A percentile compares a stretch with the other conserved stretches of the same genome.
Evolutionary conservation across 192 early-diverging fungal species (phyloP).

Genomic region (Pilobolus umbonatus): DNA sequence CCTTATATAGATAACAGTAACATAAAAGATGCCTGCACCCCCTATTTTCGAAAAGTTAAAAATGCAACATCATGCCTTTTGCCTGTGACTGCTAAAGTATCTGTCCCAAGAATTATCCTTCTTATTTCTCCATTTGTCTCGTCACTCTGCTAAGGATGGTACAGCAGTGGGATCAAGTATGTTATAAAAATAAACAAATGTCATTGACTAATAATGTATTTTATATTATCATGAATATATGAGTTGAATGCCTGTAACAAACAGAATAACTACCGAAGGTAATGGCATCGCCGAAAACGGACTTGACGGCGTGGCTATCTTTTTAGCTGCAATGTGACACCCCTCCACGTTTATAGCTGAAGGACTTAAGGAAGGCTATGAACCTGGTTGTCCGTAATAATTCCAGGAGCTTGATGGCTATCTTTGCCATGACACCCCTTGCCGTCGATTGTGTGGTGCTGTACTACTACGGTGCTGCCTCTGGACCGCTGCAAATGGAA

Average conservation of each 20-base stretch:
- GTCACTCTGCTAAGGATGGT: neutral
- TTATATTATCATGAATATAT: conserved; percentile 6
- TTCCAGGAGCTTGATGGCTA: conserved; percentile 11
- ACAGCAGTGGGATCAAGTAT: conserved; percentile 2
- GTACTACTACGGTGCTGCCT: conserved; percentile 3
- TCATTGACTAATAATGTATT: neutral
- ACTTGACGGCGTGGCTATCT: conserved; percentile 4
- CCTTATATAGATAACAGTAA: too few species aligned
- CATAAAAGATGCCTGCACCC: too few species aligned
- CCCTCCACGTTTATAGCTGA: conserved; percentile 7
- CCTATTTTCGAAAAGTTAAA: too few species aligned
- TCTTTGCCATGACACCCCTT: conserved; percentile 8
- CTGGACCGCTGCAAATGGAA: conserved; percentile 3
- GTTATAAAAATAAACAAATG: conserved; percentile 1
- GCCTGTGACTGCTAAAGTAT: too few species aligned
- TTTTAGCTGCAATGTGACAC: conserved; percentile 4
- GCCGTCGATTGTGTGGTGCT: conserved; percentile 5
- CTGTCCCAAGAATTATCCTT: too few species aligned
- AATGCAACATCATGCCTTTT: too few species aligned
- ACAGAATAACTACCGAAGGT: conserved; percentile 7
- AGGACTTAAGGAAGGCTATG: conserved; percentile 6
- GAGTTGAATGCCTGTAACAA: conserved; percentile 3
- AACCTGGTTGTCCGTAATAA: conserved; percentile 4
- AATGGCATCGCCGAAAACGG: conserved; percentile 4
- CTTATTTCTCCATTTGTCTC: conserved; percentile 3